A percentile compares a stretch with the other conserved stretches of the same genome.
These are phyloP conservation scores for Penicillium canariense DNA, from an alignment of 495 filamentous ascomycete species.

Conservation along the genomic window DNA sequence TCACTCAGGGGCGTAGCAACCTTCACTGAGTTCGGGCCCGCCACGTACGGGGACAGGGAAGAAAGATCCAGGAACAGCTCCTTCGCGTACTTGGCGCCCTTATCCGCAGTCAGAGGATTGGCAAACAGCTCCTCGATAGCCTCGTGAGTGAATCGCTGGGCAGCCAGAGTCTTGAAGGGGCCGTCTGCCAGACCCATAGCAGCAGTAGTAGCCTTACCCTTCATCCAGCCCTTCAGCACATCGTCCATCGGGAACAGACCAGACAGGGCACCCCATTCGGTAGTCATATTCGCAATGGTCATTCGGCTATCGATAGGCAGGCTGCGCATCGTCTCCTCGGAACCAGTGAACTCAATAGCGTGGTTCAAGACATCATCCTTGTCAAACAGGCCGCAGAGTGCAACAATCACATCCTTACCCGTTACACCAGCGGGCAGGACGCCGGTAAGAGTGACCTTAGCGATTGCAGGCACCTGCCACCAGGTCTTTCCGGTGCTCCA, in stretches of 20 bases:
- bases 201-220: conserved; percentile 68
- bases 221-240: conserved; percentile 71
- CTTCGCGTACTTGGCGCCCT: conserved; percentile 80
- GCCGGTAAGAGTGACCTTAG: conserved; percentile 75
- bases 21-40: conserved; percentile 93
- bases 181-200: conserved; percentile 51
- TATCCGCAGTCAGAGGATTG: conserved; percentile 67
- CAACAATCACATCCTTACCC: conserved; percentile 93
- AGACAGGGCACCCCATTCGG: conserved; percentile 86
- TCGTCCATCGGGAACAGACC: conserved; percentile 83
- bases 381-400: conserved; percentile 83
- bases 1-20: conserved; percentile 70
- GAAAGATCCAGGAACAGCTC: conserved; percentile 73
- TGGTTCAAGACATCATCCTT: conserved; percentile 92
- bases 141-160: conserved; percentile 62
- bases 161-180: conserved; percentile 35
- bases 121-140: conserved; percentile 69
- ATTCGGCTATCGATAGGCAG: conserved; percentile 75
- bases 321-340: conserved; percentile 71
- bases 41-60: conserved; percentile 79
- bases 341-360: conserved; percentile 84
- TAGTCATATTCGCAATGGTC: conserved; percentile 92
- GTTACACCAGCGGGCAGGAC: conserved; percentile 76
- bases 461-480: conserved; percentile 89
- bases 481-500: conserved; percentile 84